Evolutionary conservation across 805 yeast species (phyloP).

Genomic region (Suhomyces tanzawaensis): DNA sequence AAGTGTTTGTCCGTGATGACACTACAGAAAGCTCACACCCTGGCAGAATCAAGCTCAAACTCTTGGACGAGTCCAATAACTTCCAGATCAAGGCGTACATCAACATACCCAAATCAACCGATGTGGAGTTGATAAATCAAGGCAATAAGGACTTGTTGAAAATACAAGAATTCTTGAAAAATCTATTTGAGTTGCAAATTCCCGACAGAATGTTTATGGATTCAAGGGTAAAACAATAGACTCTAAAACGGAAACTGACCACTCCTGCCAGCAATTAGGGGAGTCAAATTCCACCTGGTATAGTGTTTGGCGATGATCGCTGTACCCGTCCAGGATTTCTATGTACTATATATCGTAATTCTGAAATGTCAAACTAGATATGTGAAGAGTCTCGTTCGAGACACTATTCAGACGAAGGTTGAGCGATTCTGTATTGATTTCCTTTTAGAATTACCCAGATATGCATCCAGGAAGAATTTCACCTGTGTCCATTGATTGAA

Average conservation of each 20-base stretch:
- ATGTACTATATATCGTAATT: no score
- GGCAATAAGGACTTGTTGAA: conserved; percentile 62
- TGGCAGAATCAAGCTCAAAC: conserved; percentile 30
- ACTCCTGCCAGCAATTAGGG: no score
- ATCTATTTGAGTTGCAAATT: conserved; percentile 63
- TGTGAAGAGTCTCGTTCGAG: no score
- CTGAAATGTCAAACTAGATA: no score
- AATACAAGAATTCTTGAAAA: conserved; percentile 64
- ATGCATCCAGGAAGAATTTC: no score
- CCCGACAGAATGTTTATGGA: conserved; percentile 85
- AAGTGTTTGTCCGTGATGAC: conserved; percentile 41
- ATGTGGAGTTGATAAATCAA: conserved; percentile 64
- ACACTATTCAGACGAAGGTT: no score
- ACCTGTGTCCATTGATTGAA: no score
- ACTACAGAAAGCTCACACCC: conserved; percentile 13
- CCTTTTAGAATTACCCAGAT: no score
- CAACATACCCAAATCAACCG: conserved; percentile 71
- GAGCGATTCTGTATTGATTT: no score
- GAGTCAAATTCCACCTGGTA: no score
- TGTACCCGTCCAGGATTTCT: neutral
- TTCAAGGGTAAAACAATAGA: conserved; percentile 55
- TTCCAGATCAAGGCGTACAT: conserved; percentile 63
- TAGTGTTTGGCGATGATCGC: no score
- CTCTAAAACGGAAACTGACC: no score
- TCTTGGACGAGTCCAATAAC: conserved; percentile 52